phyloP scores from a whole-genome alignment of 2,329 filamentous ascomycete species.

The Chrysoporthe puriensis region DNA sequence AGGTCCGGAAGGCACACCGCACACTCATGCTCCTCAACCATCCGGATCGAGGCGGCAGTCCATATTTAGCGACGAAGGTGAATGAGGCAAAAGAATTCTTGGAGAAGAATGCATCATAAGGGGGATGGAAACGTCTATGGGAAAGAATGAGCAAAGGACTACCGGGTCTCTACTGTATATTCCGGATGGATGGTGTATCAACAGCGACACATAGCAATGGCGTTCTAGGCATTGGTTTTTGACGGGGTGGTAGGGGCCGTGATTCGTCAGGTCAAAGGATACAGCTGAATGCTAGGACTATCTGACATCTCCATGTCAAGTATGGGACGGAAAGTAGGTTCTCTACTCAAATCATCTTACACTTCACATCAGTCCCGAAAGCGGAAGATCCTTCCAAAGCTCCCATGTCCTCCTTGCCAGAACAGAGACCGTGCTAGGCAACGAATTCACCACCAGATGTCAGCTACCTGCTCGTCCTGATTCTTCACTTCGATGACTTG shows the following conservation, averaged over 20 bases:
- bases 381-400: background rate
- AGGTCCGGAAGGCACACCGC: conserved; percentile 92
- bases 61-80: conserved; percentile 95
- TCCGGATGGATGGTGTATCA: conserved; percentile 22
- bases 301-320: conserved; percentile 12
- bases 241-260: background rate
- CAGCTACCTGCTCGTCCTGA: background rate
- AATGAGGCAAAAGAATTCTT: conserved; percentile 98
- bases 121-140: background rate
- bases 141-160: conserved; percentile 1
- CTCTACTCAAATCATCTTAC: conserved; percentile 25
- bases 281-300: conserved; percentile 18
- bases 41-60: conserved; percentile 94
- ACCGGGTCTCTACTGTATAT: conserved; percentile 21
- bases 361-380: background rate
- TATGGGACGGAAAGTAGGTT: conserved; percentile 20
- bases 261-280: conserved; percentile 11
- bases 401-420: background rate
- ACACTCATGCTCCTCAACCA: conserved; percentile 97
- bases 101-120: conserved; percentile 65
- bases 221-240: conserved; percentile 28
- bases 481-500: background rate
- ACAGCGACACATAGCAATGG: conserved; percentile 31
- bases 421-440: background rate
- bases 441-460: no score